Base-by-base conservation (phyloP, 306 rosid genomes). In the Pueraria montana region DNA sequence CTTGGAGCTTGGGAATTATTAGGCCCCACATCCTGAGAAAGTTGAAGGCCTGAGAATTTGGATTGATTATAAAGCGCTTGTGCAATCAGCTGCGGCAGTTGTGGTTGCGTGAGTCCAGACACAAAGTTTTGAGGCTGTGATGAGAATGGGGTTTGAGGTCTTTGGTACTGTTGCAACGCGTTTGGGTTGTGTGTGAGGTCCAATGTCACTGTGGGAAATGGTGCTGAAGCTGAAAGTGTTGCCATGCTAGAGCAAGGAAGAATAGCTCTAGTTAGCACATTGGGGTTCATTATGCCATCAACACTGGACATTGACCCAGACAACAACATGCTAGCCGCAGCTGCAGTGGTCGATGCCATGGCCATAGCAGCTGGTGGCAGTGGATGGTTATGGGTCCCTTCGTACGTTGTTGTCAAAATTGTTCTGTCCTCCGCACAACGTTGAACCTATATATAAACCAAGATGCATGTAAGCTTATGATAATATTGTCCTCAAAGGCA, bases 311-410 rank as follows among this genome's bases (percentile, higher is more conserved):
- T 92, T 20, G 98, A 92, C 27, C 99, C 99, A 2, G 97, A 91
- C 1, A 96, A 86, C 62, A 96, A 71, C 98, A 96, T 96, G 79
- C 80, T 92, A 0, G 97, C 99, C 0, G 99, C 99, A 6, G 99
- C 98, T 0, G 94, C 20, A 0, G 99, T 96, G 9, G 99, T 96
- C 0, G 96, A 91, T 6, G 96, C 98, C 99, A 96, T 96, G 10
- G 97, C 96, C 97, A 93, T 89, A 2, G 99, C 99, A 2, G 99
- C 93, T 0, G 97, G 99, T 4, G 98, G 99, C 26, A 96, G 88
- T 7, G 99, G 99, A 79, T 96, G 99, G 84, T 92, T 96, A 17
- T 96, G 99, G 52, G 87, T 89, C 1, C 99, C 99, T 85, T 96
- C 98, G 20, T 96, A 96, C 0, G 99, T 96, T 3, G 99, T 96